Base-by-base conservation (phyloP, 345 rosid species). In the Eucalyptus pauciflora region DNA sequence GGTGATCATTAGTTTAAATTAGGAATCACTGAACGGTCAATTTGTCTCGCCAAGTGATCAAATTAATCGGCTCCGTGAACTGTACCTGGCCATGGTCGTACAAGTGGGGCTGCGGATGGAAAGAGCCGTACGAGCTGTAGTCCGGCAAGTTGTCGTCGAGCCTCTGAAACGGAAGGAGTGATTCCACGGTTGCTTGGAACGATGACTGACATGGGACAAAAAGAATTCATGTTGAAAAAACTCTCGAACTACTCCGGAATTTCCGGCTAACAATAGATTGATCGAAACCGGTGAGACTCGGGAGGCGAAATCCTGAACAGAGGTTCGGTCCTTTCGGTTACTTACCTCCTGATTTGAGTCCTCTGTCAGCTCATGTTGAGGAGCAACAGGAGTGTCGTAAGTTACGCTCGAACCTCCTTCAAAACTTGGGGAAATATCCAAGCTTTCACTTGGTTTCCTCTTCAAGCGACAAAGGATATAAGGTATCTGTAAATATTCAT, bases 151-250 rank as follows among this genome's bases (percentile, higher is more conserved):
- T 8, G 79, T 67, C 15, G 41, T 8, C 79, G 2, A 67, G 79
- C 11, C 6, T 33, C 41, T 67, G 79, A 7, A 67, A 8, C 15
- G 18, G 79, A 15, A 20, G 41, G 79, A 67, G 79, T 67, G 41
- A 31, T 67, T 15, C 79, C 79, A 15, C 20, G 11, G 79, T 31
- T 8, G 20, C 79, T 15, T 67, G 22, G 17, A 14, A 31, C 10
- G 60, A 54, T 20, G 27, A 20, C 79, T 67, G 41, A 4, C 3
- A 17, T 31, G 11, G 79, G 41, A 67, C 41, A 1, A 67, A 67
- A 31, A 0, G 7, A 7, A 0, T 7, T 2, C 22, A 17, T 31
- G 79, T 67, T n/a, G n/a, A 67, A 16, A 4, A 67, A 31, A 15
- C 20, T 15, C 41, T 31, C 79, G 41, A 67, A 67, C 22, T 67